Evolutionary conservation across 331 rosid species (phyloP).

Genomic region (Dryas integrifolia): DNA sequence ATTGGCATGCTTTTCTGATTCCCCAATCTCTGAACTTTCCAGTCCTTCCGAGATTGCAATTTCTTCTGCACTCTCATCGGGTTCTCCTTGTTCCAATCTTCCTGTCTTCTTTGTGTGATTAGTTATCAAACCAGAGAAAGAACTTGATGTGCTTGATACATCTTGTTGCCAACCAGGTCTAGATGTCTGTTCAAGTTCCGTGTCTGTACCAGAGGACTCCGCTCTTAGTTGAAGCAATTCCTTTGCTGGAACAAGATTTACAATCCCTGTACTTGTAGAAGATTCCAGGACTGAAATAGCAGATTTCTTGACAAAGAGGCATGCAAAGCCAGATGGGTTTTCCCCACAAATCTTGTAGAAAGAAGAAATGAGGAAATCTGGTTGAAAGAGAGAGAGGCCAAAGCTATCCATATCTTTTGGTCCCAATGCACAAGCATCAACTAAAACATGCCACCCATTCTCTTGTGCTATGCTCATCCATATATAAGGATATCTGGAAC

Average conservation of each 20-base stretch:
- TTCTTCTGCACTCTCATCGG: slow-evolving; percentile 29
- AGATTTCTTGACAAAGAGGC: slow-evolving; percentile 81
- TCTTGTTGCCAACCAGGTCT: slow-evolving; percentile 31
- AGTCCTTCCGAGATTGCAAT: slow-evolving; percentile 22
- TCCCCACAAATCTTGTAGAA: slow-evolving; percentile 84
- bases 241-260: slow-evolving; percentile 59
- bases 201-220: slow-evolving; percentile 54
- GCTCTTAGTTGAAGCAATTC: slow-evolving; percentile 38
- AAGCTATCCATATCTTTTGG: slow-evolving; percentile 91
- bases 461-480: slow-evolving; percentile 93
- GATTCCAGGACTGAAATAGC: slow-evolving; percentile 50
- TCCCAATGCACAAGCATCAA: slow-evolving; percentile 88
- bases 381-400: slow-evolving; percentile 73
- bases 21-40: slow-evolving; percentile 33
- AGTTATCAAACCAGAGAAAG: slow-evolving; percentile 61
- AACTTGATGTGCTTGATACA: slow-evolving; percentile 34
- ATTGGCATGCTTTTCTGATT: slow-evolving; percentile 27
- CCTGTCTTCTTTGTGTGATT: slow-evolving; percentile 25
- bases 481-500: slow-evolving; percentile 79
- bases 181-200: slow-evolving; percentile 42
- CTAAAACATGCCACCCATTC: slow-evolving; percentile 78
- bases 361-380: slow-evolving; percentile 77
- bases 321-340: slow-evolving; percentile 94
- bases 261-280: slow-evolving; percentile 60
- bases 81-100: slow-evolving; percentile 41